A percentile compares a stretch with the other conserved stretches of the same genome.
These are phyloP conservation scores for Candida glaebosa DNA, from an alignment of 805 yeast genomes.

Conservation along the genomic window DNA sequence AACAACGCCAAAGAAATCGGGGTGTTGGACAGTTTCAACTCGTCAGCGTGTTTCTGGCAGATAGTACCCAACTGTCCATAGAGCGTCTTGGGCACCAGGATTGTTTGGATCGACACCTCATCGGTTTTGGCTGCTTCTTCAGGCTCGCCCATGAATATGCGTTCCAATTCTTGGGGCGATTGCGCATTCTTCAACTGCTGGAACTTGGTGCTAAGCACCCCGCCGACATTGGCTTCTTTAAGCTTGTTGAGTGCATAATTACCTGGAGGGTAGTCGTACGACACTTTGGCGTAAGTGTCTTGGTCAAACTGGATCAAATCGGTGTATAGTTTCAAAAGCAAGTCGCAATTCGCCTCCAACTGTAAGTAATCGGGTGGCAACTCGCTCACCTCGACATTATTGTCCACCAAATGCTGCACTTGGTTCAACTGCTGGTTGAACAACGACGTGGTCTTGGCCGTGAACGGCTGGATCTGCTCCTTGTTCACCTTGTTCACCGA, in stretches of 20 bases:
- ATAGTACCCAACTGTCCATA: conserved; percentile 66
- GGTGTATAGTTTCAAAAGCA: conserved; percentile 57
- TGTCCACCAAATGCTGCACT: conserved; percentile 36
- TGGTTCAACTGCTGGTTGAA: conserved; percentile 62
- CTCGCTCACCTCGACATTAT: conserved; percentile 62
- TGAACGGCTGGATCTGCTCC: conserved; percentile 47
- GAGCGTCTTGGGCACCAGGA: conserved; percentile 62
- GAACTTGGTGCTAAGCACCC: conserved; percentile 52
- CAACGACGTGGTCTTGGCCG: conserved; percentile 56
- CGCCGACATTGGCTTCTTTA: conserved; percentile 64
- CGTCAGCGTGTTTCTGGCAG: conserved; percentile 48
- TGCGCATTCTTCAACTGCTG: conserved; percentile 60
- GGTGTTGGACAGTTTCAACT: conserved; percentile 41
- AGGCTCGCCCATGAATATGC: conserved; percentile 41
- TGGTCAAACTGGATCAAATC: conserved; percentile 40
- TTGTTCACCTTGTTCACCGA: conserved; percentile 33
- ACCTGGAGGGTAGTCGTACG: conserved; percentile 79
- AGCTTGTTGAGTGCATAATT: conserved; percentile 47
- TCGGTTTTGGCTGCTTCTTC: conserved; percentile 11
- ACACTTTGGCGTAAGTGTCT: conserved; percentile 66
- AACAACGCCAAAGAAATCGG: conserved; percentile 53
- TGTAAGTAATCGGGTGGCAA: conserved; percentile 70
- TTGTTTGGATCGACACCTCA: conserved; percentile 26
- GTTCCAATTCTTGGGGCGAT: conserved; percentile 65
- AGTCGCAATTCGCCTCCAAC: conserved; percentile 65